Evolutionary conservation across 345 rosid species (phyloP).

Genomic region (Acer saccharum): DNA sequence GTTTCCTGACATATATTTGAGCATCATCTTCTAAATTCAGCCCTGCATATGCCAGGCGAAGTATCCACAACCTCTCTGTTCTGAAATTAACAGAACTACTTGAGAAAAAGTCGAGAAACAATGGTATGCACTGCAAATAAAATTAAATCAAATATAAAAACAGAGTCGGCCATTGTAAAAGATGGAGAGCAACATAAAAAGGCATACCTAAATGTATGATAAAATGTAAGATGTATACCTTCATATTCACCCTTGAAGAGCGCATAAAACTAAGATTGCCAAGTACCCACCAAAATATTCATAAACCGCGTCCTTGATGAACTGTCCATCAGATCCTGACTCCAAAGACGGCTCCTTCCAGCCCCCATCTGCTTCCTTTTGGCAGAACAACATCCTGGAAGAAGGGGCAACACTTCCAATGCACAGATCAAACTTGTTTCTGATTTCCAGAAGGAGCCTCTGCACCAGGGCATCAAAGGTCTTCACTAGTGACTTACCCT

Average conservation of each 20-base stretch:
- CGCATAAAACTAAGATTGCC: too few relatives aligned
- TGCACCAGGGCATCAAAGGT: conserved; percentile 48
- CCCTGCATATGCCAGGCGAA: conserved; percentile 67
- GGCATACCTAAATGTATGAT: not conserved
- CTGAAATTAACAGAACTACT: conserved; percentile 72
- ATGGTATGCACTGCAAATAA: conserved; percentile 68
- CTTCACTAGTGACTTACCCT: conserved; percentile 40
- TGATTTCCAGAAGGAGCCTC: conserved; percentile 45
- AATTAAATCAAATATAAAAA: conserved; percentile 25
- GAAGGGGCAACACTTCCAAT: conserved; percentile 41
- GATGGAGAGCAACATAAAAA: conserved; percentile 22
- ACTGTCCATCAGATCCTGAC: too few relatives aligned
- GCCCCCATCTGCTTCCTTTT: too few relatives aligned
- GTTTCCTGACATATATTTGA: conserved; percentile 54
- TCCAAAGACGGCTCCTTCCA: too few relatives aligned
- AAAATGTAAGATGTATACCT: conserved; percentile 48
- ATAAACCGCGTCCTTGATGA: too few relatives aligned
- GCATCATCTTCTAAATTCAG: conserved; percentile 78
- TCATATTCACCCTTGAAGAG: conserved; percentile 64
- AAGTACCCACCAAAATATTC: too few relatives aligned
- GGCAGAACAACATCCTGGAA: too few relatives aligned
- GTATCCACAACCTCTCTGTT: conserved; percentile 82
- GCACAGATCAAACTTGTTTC: conserved; percentile 51
- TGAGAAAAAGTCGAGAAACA: conserved; percentile 61
- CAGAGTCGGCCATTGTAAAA: conserved; percentile 21